phyloP scores from a whole-genome alignment of 2,329 filamentous ascomycete species.

The Ophiognomonia clavigignenti-juglandacearum region DNA sequence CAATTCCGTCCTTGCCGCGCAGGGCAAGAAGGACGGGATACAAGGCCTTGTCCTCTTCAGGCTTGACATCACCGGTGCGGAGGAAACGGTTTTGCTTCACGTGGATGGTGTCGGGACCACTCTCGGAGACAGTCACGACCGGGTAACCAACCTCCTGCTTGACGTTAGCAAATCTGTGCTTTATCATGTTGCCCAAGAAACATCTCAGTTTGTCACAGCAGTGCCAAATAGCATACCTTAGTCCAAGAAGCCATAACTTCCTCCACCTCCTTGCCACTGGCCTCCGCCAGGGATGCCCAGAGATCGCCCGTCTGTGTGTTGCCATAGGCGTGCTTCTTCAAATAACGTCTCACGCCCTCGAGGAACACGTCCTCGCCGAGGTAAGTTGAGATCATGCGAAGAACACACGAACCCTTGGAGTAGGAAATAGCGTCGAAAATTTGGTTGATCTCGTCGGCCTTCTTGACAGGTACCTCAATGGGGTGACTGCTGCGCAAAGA shows the following conservation, averaged over 20 bases:
- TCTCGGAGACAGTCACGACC: constrained; percentile 80
- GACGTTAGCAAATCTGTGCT: background rate
- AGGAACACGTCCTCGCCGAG: constrained; percentile 90
- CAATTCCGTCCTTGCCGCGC: constrained; percentile 75
- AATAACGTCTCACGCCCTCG: constrained; percentile 82
- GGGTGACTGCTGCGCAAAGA: constrained; percentile 92
- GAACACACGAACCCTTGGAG: constrained; percentile 90
- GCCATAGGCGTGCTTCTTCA: constrained; percentile 94
- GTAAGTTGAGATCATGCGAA: constrained; percentile 96
- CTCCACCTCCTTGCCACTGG: constrained; percentile 85
- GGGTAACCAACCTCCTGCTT: constrained; percentile 76
- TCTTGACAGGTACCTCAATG: constrained; percentile 93
- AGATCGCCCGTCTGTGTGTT: constrained; percentile 90
- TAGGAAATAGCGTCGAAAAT: constrained; percentile 98
- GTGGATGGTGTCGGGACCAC: constrained; percentile 66
- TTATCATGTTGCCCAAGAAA: background rate
- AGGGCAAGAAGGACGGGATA: constrained; percentile 89
- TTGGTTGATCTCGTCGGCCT: constrained; percentile 93
- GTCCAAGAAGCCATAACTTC: constrained; percentile 96
- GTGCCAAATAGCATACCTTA: constrained; percentile 38
- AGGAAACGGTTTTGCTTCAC: constrained; percentile 95
- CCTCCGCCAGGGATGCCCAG: constrained; percentile 81
- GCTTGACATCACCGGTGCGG: constrained; percentile 85
- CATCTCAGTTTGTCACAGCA: background rate
- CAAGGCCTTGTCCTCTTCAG: constrained; percentile 82